These are phyloP conservation scores for Epithemia pelagica DNA, from an alignment of 108 stramenopile genomes.

Conservation along the genomic window DNA sequence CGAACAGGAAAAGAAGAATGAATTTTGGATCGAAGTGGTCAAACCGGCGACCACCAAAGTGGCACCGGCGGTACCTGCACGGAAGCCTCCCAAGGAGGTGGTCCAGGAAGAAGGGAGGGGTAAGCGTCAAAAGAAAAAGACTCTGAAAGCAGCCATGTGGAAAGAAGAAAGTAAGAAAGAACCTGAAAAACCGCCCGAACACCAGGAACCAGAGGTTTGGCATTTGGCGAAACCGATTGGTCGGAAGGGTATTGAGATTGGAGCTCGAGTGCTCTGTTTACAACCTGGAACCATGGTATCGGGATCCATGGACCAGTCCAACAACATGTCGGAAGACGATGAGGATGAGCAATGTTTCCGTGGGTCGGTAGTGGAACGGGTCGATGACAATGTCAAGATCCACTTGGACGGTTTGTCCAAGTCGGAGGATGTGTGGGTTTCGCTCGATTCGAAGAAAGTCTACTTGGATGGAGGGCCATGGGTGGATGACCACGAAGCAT, in stretches of 20 bases:
- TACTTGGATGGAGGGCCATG: conserved; percentile 70
- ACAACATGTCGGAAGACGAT: conserved; percentile 7
- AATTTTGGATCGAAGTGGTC: conserved; percentile 45
- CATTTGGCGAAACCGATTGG: conserved; percentile 33
- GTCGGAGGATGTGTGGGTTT: conserved; percentile 74
- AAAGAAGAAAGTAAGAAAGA: conserved; percentile 8
- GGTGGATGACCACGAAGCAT: conserved; percentile 18
- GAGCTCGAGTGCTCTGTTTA: conserved; percentile 26
- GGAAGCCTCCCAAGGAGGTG: background rate
- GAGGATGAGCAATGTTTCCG: conserved; percentile 67
- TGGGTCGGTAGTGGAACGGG: conserved; percentile 44
- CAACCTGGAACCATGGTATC: conserved; percentile 23
- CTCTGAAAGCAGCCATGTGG: conserved; percentile 7
- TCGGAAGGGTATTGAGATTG: conserved; percentile 18
- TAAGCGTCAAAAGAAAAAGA: background rate
- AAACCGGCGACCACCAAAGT: conserved; percentile 8
- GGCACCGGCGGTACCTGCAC: background rate
- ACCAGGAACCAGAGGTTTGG: conserved; percentile 23
- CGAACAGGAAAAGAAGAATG: conserved; percentile 13
- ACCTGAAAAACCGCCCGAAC: background rate
- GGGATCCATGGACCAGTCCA: background rate
- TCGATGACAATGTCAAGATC: conserved; percentile 61
- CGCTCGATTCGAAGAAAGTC: conserved; percentile 44
- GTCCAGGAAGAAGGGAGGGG: background rate
- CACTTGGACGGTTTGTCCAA: conserved; percentile 56